Percentiles rank a stretch among this genome's conserved stretches.
Conservation (phyloP, 108 stramenopile species). For the Nitzschia inconspicua region DNA sequence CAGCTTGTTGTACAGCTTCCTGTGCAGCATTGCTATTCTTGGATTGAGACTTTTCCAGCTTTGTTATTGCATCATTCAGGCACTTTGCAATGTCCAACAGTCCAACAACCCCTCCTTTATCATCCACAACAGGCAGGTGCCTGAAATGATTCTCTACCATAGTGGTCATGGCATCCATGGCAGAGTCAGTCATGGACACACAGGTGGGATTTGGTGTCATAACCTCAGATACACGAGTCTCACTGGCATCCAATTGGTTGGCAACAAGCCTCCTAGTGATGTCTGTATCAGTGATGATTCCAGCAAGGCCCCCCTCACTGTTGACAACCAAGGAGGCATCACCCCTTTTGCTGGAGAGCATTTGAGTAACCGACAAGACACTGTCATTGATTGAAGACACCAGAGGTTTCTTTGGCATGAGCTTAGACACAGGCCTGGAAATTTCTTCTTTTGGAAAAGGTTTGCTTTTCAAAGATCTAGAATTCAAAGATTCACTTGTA, state of each 20-base stretch:
- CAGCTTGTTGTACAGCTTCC: conserved; percentile 58
- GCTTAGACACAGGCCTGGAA: conserved; percentile 59
- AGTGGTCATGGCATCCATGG: conserved; percentile 84
- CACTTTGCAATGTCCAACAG: conserved; percentile 94
- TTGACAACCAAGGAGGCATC: conserved; percentile 61
- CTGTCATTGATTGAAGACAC: conserved; percentile 30
- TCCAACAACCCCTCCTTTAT: conserved; percentile 78
- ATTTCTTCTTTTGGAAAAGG: too few relatives aligned
- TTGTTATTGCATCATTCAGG: conserved; percentile 91
- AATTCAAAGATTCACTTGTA: too few relatives aligned
- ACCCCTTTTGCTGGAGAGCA: conserved; percentile 62
- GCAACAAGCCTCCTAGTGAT: conserved; percentile 75
- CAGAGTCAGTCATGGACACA: conserved; percentile 74
- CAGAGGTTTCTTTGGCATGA: conserved; percentile 78
- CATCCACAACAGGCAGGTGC: conserved; percentile 90
- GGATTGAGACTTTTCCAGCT: conserved; percentile 71
- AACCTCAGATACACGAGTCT: conserved; percentile 54
- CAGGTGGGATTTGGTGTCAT: conserved; percentile 89
- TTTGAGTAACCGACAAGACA: conserved; percentile 52
- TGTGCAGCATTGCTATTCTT: conserved; percentile 53
- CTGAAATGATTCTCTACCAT: conserved; percentile 94
- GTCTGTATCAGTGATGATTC: conserved; percentile 84
- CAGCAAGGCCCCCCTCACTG: conserved; percentile 59
- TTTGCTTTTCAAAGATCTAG: too few relatives aligned
- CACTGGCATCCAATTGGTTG: conserved; percentile 53